A percentile compares a stretch with the other conserved stretches of the same genome.
These are phyloP conservation scores for Corchorus olitorius DNA, from an alignment of 345 rosid species.

Conservation along the genomic window DNA sequence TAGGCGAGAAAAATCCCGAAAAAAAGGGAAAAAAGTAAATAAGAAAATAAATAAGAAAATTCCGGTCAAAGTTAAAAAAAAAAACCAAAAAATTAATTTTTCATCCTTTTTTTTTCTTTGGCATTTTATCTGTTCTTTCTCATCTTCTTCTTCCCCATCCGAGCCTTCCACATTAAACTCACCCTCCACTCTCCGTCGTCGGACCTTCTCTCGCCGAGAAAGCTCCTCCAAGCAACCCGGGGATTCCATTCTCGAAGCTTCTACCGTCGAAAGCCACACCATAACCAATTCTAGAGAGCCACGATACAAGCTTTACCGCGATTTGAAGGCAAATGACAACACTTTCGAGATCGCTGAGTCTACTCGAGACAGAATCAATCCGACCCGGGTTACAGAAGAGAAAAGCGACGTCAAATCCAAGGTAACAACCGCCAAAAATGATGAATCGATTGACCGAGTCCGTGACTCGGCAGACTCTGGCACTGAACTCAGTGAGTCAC, in stretches of 20 bases:
- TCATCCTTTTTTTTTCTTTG: no score
- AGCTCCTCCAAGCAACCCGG: constrained; percentile 17
- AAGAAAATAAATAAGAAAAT: no score
- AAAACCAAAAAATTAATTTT: no score
- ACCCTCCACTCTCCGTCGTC: constrained; percentile 20
- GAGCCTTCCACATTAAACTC: constrained; percentile 31
- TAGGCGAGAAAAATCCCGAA: no score
- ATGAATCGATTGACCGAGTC: not conserved
- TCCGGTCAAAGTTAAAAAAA: no score
- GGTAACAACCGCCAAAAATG: constrained; percentile 19
- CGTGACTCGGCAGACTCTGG: constrained; percentile 21
- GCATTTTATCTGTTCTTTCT: no score
- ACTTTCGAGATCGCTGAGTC: not conserved
- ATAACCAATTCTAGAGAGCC: no score
- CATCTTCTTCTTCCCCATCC: not conserved
- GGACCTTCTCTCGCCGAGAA: constrained; percentile 5
- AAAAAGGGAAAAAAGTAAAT: no score
- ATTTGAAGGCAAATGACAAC: no score
- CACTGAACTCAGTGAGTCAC: constrained; percentile 30
- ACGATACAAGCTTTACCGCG: no score
- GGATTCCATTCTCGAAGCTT: constrained; percentile 11
- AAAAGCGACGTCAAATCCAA: constrained; percentile 31
- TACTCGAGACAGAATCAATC: constrained; percentile 25
- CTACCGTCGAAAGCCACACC: not conserved
- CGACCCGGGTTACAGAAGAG: constrained; percentile 20